Evolutionary conservation across 2,329 filamentous ascomycete species (phyloP).

Genomic region (Verticillium zaregamsianum): DNA sequence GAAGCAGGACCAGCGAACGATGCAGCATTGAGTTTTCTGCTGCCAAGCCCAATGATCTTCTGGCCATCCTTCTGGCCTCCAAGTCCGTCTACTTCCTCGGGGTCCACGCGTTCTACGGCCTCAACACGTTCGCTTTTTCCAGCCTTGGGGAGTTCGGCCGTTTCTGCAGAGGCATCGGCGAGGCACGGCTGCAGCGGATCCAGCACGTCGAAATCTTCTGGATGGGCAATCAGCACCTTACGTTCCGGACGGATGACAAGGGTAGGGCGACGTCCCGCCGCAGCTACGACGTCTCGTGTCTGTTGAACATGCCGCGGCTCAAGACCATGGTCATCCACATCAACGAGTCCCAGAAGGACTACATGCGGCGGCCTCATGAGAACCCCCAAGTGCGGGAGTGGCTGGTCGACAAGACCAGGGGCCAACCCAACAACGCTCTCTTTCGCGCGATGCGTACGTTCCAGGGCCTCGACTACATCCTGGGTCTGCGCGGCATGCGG

Average conservation of each 20-base stretch:
- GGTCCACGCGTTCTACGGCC: conserved; percentile 40
- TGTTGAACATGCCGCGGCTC: conserved; percentile 32
- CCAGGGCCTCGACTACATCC: conserved; percentile 41
- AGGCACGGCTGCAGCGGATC: conserved; percentile 32
- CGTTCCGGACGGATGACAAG: not conserved
- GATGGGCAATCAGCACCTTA: conserved; percentile 29
- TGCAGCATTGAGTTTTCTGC: conserved; percentile 30
- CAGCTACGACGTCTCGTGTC: conserved; percentile 27
- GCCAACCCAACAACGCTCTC: conserved; percentile 35
- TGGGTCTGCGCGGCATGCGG: conserved; percentile 37
- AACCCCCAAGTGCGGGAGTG: conserved; percentile 11
- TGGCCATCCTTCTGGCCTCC: conserved; percentile 34
- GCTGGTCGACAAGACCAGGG: conserved; percentile 21
- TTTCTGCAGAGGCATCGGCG: conserved; percentile 38
- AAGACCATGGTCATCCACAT: conserved; percentile 35
- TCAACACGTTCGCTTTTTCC: conserved; percentile 48
- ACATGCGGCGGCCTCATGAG: conserved; percentile 35
- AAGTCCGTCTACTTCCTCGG: conserved; percentile 36
- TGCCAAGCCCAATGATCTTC: conserved; percentile 27
- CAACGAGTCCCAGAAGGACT: conserved; percentile 25
- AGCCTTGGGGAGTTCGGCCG: conserved; percentile 47
- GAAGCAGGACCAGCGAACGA: not conserved
- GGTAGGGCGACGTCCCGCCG: conserved; percentile 30
- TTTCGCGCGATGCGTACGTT: conserved; percentile 32
- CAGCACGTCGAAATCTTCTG: conserved; percentile 41